Conservation (phyloP, 106 monocot species). For the Allium fistulosum region DNA sequence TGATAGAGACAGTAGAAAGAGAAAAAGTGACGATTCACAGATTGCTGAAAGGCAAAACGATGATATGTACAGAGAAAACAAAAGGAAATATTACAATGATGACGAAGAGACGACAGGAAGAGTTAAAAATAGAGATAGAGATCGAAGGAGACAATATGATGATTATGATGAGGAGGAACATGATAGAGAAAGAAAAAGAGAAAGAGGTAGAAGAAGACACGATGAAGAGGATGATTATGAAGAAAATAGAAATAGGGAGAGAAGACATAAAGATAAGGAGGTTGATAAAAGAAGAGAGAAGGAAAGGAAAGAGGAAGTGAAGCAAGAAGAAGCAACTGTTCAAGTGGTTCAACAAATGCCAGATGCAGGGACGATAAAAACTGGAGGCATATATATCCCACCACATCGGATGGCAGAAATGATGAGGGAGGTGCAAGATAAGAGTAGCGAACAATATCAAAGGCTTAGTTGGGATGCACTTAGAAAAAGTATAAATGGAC, state of each 20-base stretch:
- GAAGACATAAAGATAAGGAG: background rate
- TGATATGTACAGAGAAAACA: background rate
- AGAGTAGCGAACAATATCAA: constrained; percentile 76
- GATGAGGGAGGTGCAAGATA: constrained; percentile 86
- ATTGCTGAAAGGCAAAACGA: background rate
- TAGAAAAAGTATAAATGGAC: constrained; percentile 83
- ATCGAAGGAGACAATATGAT: background rate
- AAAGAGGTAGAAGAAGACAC: background rate
- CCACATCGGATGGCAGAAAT: constrained; percentile 77
- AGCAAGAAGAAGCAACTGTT: constrained; percentile 11
- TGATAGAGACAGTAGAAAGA: background rate
- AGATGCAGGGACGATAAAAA: constrained; percentile 34
- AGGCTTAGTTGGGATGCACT: constrained; percentile 92
- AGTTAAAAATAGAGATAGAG: background rate
- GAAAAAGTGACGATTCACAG: background rate
- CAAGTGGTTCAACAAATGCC: constrained; percentile 17
- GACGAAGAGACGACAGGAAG: background rate
- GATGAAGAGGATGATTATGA: background rate
- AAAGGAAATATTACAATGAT: background rate
- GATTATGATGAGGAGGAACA: background rate
- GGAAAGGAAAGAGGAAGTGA: constrained; percentile 10
- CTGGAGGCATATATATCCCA: constrained; percentile 84
- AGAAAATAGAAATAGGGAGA: constrained; percentile 2
- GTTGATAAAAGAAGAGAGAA: constrained; percentile 6
- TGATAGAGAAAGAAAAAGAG: background rate